Evolutionary conservation across 148 eudicot species (phyloP).

Genomic region (Camellia granthamiana): DNA sequence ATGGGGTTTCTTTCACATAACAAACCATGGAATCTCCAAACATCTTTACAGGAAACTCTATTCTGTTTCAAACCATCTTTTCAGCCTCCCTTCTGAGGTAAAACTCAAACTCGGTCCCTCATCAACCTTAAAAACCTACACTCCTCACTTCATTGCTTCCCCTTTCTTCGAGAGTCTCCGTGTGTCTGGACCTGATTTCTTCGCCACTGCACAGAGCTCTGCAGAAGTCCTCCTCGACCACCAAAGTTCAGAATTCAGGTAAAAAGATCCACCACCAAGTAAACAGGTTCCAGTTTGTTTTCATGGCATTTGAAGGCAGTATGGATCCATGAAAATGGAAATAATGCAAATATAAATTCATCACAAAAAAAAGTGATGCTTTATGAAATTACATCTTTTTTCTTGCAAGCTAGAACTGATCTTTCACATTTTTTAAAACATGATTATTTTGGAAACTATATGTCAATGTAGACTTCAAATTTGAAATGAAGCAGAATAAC

Average conservation of each 20-base stretch:
- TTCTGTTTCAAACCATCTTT: slow-evolving; percentile 44
- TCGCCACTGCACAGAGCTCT: slow-evolving; percentile 62
- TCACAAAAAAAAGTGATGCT: background rate
- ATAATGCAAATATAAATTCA: background rate
- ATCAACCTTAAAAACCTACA: slow-evolving; percentile 52
- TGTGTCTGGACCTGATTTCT: slow-evolving; percentile 64
- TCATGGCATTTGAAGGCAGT: background rate
- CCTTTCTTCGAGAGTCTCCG: slow-evolving; percentile 72
- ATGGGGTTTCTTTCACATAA: slow-evolving; percentile 77
- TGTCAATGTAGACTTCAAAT: background rate
- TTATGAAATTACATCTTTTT: background rate
- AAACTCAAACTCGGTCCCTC: slow-evolving; percentile 66
- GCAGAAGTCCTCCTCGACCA: slow-evolving; percentile 36
- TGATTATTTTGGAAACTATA: background rate
- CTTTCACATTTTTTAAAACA: background rate
- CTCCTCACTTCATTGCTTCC: slow-evolving; percentile 80
- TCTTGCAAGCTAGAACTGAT: background rate
- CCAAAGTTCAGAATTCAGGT: slow-evolving; percentile 59
- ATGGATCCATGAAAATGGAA: slow-evolving; percentile 1
- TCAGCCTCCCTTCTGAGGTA: slow-evolving; percentile 46
- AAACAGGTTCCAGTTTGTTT: background rate
- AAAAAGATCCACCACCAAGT: background rate
- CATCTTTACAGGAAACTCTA: slow-evolving; percentile 41
- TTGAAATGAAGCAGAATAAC: background rate
- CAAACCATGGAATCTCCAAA: slow-evolving; percentile 58